Base-by-base conservation (phyloP, 225 moss, liverwort and hornwort genomes). In the Polytrichum commune region DNA sequence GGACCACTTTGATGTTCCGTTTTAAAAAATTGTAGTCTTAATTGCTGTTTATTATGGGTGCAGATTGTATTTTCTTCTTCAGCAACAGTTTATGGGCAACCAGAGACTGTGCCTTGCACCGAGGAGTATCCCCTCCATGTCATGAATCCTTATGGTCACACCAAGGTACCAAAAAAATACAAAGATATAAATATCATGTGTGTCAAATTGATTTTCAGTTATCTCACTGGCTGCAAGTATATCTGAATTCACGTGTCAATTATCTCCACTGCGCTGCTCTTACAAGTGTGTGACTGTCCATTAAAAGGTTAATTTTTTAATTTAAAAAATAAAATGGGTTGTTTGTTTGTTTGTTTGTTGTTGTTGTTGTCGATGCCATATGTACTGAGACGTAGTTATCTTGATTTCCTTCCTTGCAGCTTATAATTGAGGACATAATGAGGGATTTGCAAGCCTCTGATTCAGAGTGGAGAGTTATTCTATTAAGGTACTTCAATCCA, bases 61-160 rank as follows among this genome's bases (percentile, higher is more conserved):
- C 90, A 97, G 96, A 84, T 92, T 70, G 90, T 92, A 63, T 97
- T 97, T 69, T 97, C 92, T 8, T 97, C 93, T 24, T 97, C 96
- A 57, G 92, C 96, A 68, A 97, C 92, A 56, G 96, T 97, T 29
- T 94, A 93, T 64, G 93, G 93, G 38, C 92, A 94, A 76, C 94
- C 92, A 18, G 82, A 67, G 60, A 89, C 79, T 24, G 93, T 97
- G 33, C 96, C 96, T 65, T 97, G 96, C 74, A 97, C 92, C 25
- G 94, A 97, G 71, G 91, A 92, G 55, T 97, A 85, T 75, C 92
- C 93, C 20, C 85, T 97, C 8, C 82, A 80, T 23, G 86, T 78
- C 55, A 80, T 85, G 79, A 94, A 93, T 78, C 94, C 93, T 8
- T 94, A 97, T 62, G 93, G 93, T 33, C 87, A 94, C 76, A 97